Percentiles rank a stretch among this genome's conserved stretches.
These are phyloP conservation scores for Phytophthora aleatoria DNA, from an alignment of 352 stramenopile species.

Conservation along the genomic window DNA sequence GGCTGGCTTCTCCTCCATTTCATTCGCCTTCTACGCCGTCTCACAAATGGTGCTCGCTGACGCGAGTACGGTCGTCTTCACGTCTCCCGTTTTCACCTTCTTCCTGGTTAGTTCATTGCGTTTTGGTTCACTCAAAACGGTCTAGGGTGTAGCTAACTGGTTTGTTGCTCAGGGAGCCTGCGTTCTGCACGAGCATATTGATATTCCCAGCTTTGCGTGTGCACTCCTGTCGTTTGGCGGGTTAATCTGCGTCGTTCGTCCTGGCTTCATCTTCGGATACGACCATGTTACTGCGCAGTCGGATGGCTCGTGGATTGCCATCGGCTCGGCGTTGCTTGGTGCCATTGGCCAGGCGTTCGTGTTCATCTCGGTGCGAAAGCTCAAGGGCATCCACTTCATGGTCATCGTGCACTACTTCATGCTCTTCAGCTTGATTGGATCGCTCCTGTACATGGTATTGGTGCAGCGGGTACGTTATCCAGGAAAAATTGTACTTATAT, in stretches of 20 bases:
- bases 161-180: constrained; percentile 37
- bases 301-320: constrained; percentile 55
- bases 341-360: constrained; percentile 72
- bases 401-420: constrained; percentile 86
- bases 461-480: constrained; percentile 48
- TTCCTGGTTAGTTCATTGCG: constrained; percentile 49
- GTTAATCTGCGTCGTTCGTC: constrained; percentile 58
- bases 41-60: constrained; percentile 84
- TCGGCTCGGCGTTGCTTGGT: constrained; percentile 56
- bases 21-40: constrained; percentile 76
- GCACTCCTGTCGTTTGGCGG: constrained; percentile 51
- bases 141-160: neutral
- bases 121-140: neutral
- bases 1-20: constrained; percentile 72
- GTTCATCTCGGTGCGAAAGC: constrained; percentile 69
- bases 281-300: constrained; percentile 42
- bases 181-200: constrained; percentile 51
- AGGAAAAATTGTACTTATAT: neutral
- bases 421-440: constrained; percentile 55
- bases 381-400: constrained; percentile 57
- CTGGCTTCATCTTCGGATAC: constrained; percentile 59
- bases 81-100: constrained; percentile 71
- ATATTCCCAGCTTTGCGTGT: constrained; percentile 45
- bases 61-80: constrained; percentile 77
- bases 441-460: constrained; percentile 56